These are phyloP conservation scores for Gelatoporia subvermispora DNA, from an alignment of 768 basidiomycete genomes.

Conservation along the genomic window DNA sequence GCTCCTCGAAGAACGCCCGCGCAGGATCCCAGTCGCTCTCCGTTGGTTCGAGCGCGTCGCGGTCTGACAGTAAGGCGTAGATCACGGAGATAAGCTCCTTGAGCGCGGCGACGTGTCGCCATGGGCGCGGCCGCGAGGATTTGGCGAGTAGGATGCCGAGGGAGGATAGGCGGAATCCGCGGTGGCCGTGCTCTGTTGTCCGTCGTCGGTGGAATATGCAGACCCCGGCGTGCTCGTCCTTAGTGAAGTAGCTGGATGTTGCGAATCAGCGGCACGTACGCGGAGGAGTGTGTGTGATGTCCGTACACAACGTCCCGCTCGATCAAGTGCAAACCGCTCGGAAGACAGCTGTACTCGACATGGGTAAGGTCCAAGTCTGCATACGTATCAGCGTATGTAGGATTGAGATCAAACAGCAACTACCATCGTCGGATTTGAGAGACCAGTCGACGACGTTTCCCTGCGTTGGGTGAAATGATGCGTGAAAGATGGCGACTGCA, in stretches of 20 bases:
- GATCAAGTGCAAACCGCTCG: conserved; percentile 76
- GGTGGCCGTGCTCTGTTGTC: conserved; percentile 66
- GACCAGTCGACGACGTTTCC: conserved; percentile 82
- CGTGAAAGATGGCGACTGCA: conserved; percentile 77
- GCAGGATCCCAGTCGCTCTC: conserved; percentile 64
- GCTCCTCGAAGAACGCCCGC: conserved; percentile 58
- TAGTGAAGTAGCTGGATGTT: conserved; percentile 62
- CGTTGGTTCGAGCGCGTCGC: conserved; percentile 42
- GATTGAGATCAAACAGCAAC: conserved; percentile 8
- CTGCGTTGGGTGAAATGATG: conserved; percentile 79
- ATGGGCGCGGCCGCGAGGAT: conserved; percentile 65
- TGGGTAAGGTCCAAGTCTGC: conserved; percentile 62
- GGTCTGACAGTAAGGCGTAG: conserved; percentile 45
- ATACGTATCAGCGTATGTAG: neutral
- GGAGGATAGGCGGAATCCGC: conserved; percentile 77
- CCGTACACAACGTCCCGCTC: conserved; percentile 77
- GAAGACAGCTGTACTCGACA: conserved; percentile 77
- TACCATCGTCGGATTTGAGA: conserved; percentile 65
- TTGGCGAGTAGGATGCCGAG: conserved; percentile 69
- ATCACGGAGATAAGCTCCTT: conserved; percentile 54
- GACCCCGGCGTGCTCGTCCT: conserved; percentile 64
- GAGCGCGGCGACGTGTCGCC: conserved; percentile 63
- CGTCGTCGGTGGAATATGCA: conserved; percentile 68
- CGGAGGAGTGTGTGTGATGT: neutral
- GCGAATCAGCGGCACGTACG: neutral